Percentiles rank a stretch among this genome's conserved stretches.
These are phyloP conservation scores for Tribonema minus DNA, from an alignment of 108 stramenopile genomes.

Conservation along the genomic window DNA sequence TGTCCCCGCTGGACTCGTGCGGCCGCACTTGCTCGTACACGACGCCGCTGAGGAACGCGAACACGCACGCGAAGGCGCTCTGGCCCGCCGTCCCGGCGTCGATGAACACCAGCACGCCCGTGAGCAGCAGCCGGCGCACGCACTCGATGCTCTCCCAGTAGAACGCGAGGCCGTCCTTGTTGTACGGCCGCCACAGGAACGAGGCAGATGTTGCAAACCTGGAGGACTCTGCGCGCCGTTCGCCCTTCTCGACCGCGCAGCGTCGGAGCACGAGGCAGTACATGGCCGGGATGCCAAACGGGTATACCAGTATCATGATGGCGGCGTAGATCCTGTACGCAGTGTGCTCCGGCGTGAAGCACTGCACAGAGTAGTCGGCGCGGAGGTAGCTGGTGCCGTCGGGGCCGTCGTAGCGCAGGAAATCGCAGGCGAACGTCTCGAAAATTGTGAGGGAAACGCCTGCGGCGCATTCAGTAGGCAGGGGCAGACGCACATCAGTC, in stretches of 20 bases:
- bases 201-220: background rate
- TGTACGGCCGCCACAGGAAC: background rate
- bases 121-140: no score
- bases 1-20: background rate
- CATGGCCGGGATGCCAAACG: slow-evolving; percentile 3
- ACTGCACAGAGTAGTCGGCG: slow-evolving; percentile 19
- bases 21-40: background rate
- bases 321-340: background rate
- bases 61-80: no score
- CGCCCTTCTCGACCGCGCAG: no score
- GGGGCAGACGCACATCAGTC: no score
- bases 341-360: background rate
- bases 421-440: slow-evolving; percentile 8
- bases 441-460: background rate
- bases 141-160: no score
- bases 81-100: no score
- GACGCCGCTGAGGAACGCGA: background rate
- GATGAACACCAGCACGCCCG: no score
- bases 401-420: no score
- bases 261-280: slow-evolving; percentile 8
- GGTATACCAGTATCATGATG: background rate
- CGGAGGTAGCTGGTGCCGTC: slow-evolving; percentile 8
- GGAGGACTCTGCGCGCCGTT: no score
- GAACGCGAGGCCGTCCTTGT: no score
- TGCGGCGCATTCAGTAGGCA: no score